Conservation (phyloP, 2,329 filamentous ascomycete species). For the Diaporthe citriasiana region DNA sequence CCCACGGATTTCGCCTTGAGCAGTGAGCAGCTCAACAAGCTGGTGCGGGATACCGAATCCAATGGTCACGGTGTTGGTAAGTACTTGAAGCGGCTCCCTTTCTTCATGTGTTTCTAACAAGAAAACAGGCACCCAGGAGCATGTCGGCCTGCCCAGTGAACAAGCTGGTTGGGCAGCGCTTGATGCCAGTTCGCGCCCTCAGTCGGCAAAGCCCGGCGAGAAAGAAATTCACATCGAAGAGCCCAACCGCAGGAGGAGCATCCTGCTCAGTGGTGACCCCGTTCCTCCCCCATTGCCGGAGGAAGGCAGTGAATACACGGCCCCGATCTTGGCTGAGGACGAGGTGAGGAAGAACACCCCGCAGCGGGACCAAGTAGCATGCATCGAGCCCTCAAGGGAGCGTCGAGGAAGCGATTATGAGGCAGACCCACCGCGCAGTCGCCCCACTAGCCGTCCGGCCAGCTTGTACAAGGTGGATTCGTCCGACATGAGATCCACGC, state of each 20-base stretch:
- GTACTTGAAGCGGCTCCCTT: constrained; percentile 43
- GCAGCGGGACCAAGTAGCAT: constrained; percentile 80
- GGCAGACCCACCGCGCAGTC: constrained; percentile 68
- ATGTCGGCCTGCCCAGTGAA: constrained; percentile 85
- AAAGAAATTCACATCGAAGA: constrained; percentile 85
- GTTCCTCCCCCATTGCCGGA: constrained; percentile 62
- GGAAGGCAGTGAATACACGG: constrained; percentile 73
- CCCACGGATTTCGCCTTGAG: constrained; percentile 85
- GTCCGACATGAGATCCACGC: constrained; percentile 73
- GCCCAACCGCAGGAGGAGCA: constrained; percentile 62
- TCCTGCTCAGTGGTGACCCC: constrained; percentile 58
- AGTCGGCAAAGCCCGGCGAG: constrained; percentile 64
- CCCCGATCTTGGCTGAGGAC: constrained; percentile 90
- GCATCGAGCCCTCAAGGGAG: constrained; percentile 81
- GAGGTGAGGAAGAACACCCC: constrained; percentile 83
- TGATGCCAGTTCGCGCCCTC: constrained; percentile 78
- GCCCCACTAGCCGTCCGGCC: constrained; percentile 74
- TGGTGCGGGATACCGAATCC: constrained; percentile 80
- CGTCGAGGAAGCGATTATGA: constrained; percentile 72
- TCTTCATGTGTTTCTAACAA: constrained; percentile 48
- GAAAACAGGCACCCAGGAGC: constrained; percentile 71
- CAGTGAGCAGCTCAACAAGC: constrained; percentile 89
- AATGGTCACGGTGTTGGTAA: constrained; percentile 67
- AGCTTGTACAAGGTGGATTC: constrained; percentile 72
- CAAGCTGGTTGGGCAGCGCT: constrained; percentile 93